Evolutionary conservation across 2,329 filamentous ascomycete species (phyloP).

Genomic region (Colletotrichum chlorophyti): DNA sequence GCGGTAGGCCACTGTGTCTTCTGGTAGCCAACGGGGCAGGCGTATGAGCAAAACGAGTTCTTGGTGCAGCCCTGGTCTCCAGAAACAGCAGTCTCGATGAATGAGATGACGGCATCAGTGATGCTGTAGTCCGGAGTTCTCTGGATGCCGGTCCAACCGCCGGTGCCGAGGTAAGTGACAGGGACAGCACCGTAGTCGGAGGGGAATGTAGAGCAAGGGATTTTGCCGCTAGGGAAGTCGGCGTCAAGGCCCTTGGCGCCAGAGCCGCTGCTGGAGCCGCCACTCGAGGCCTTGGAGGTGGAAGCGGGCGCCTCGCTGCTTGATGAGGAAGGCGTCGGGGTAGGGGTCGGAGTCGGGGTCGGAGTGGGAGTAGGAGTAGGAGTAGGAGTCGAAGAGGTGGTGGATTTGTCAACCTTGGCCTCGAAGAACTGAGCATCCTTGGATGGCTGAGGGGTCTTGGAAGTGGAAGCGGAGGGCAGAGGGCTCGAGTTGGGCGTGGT

Average conservation of each 20-base stretch:
- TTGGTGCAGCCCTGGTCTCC: constrained; percentile 63
- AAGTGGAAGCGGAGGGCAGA: constrained; percentile 47
- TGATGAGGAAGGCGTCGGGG: constrained; percentile 29
- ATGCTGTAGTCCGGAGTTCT: constrained; percentile 58
- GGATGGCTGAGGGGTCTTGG: constrained; percentile 39
- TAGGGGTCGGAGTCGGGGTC: constrained; percentile 29
- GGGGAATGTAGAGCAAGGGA: constrained; percentile 78
- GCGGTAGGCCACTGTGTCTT: constrained; percentile 86
- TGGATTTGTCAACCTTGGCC: constrained; percentile 41
- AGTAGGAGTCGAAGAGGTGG: constrained; percentile 39
- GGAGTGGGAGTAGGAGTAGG: constrained; percentile 37
- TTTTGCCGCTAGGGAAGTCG: constrained; percentile 77
- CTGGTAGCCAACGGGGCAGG: constrained; percentile 89
- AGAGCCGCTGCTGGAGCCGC: constrained; percentile 31
- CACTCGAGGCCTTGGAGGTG: constrained; percentile 34
- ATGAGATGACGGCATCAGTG: constrained; percentile 61
- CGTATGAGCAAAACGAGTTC: constrained; percentile 86
- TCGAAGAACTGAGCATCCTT: constrained; percentile 59
- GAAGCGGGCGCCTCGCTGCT: constrained; percentile 34
- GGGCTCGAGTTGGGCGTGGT: constrained; percentile 58
- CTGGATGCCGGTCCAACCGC: constrained; percentile 85
- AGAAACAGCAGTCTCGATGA: constrained; percentile 68
- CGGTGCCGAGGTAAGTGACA: constrained; percentile 71
- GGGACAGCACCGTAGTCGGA: constrained; percentile 79
- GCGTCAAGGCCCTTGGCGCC: constrained; percentile 62